These are phyloP conservation scores for Pythium diclinum DNA, from an alignment of 352 stramenopile species.

Conservation along the genomic window DNA sequence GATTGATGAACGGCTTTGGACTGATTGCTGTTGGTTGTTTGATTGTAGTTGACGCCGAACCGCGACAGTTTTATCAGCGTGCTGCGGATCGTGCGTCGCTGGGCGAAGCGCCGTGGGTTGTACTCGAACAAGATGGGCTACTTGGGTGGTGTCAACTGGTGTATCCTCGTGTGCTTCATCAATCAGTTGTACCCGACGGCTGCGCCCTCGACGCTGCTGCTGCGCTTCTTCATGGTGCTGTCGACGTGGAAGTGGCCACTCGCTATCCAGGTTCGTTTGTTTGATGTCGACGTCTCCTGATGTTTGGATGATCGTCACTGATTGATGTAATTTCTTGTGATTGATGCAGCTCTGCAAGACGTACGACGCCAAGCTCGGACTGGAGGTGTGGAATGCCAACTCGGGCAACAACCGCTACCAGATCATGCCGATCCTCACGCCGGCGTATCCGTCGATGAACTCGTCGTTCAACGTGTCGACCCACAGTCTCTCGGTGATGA, in stretches of 20 bases:
- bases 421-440: constrained; percentile 99
- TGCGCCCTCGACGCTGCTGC: constrained; percentile 75
- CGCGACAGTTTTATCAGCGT: constrained; percentile 87
- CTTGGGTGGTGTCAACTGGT: constrained; percentile 98
- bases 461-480: constrained; percentile 97
- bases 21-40: not conserved
- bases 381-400: constrained; percentile 90
- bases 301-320: constrained; percentile 1
- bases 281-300: not conserved
- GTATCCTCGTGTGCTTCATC: constrained; percentile 97
- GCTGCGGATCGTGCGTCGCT: constrained; percentile 83
- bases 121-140: constrained; percentile 99
- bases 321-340: constrained; percentile 1
- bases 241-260: constrained; percentile 90
- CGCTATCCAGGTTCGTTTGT: constrained; percentile 74
- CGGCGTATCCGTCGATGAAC: constrained; percentile 99
- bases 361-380: constrained; percentile 78
- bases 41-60: constrained; percentile 67
- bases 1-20: not conserved
- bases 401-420: constrained; percentile 89
- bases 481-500: constrained; percentile 93
- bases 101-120: constrained; percentile 91
- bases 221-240: constrained; percentile 91
- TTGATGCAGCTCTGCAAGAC: constrained; percentile 71
- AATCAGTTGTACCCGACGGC: constrained; percentile 90